Evolutionary conservation across 208 protist genomes (phyloP), one percentile per base, ranked within the genome.

Genomic region (Leishmania braziliensis): DNA sequence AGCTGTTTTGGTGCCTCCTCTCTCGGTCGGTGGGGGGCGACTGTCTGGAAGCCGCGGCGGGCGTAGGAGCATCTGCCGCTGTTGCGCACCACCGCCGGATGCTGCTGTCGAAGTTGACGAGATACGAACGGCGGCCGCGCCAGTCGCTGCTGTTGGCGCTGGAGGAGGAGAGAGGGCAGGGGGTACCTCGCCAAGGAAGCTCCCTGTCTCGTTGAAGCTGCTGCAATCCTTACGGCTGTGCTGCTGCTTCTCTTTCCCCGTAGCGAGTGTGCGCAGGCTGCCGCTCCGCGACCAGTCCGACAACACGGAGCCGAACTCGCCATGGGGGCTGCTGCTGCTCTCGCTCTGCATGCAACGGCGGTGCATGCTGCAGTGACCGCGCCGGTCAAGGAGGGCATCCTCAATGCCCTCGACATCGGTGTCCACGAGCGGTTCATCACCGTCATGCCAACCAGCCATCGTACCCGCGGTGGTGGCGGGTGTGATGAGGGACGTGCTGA

Each of bases 61-160:
- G 14, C 60, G 75, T 43, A 77, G 46, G 16, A 63, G 66, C 39
- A 79, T 79, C 43, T 53, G 79, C 29, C 60, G 82, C 56, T 83
- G 73, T 29, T 77, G 56, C 36, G 82, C 43, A 73, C 69, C 12
- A 73, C 36, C 69, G 26, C 69, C 46, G 33, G 23, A 36, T 46
- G 69, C 46, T n/a, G 46, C 48, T 54, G 69, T 20, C 69, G n/a
- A 26, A 51, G 46, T 73, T 51, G 3, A 6, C 5, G 69, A 29
- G 46, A 46, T 54, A 26, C 5, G 23, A 6, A 39, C 39, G 26
- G 69, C 18, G 5, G 72, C 33, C 51, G 72, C 29, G 26, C 51
- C n/a, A 16, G 72, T 48, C n/a, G 72, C 48, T 60, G 72, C 43
- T 20, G 26, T 50, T n/a, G 43, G 18, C 76, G 46, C 48, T 48